Conservation (phyloP, 2,329 filamentous ascomycete species). For the Corynespora cassiicola region DNA sequence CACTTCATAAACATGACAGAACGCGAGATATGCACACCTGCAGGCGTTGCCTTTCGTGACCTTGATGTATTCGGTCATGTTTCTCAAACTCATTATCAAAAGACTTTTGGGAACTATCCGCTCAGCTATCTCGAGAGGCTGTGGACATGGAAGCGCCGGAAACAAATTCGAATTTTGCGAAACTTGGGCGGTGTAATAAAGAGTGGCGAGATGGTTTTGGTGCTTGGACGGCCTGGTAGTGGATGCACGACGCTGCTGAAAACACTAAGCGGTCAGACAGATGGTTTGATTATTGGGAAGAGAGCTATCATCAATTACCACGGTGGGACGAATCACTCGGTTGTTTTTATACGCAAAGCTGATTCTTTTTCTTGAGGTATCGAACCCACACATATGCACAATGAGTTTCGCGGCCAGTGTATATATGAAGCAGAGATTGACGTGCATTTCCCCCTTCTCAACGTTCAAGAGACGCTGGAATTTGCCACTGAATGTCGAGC, state of each 20-base stretch:
- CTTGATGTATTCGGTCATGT: constrained; percentile 4
- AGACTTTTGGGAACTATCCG: constrained; percentile 2
- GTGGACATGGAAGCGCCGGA: too few species aligned
- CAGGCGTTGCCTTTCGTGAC: too few species aligned
- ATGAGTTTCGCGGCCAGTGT: constrained; percentile 77
- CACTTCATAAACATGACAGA: too few species aligned
- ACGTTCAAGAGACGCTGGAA: constrained; percentile 76
- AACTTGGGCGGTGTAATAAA: constrained; percentile 61
- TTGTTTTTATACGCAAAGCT: too few species aligned
- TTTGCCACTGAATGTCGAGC: constrained; percentile 73
- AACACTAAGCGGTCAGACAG: constrained; percentile 48
- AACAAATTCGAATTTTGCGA: constrained; percentile 68
- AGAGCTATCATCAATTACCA: constrained; percentile 2
- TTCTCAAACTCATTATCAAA: constrained; percentile 1
- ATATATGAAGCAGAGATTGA: constrained; percentile 87
- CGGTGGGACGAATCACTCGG: too few species aligned
- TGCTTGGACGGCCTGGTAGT: constrained; percentile 52
- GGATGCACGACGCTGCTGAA: constrained; percentile 68
- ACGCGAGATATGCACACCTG: too few species aligned
- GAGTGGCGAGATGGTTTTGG: constrained; percentile 57
- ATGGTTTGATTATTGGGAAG: not conserved
- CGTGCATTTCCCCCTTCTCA: constrained; percentile 77
- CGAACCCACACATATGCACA: constrained; percentile 78
- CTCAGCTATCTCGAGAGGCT: too few species aligned
- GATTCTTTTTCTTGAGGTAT: not conserved